Evolutionary conservation across 257 asterid species (phyloP).

Genomic region (Gynochthodes officinalis): DNA sequence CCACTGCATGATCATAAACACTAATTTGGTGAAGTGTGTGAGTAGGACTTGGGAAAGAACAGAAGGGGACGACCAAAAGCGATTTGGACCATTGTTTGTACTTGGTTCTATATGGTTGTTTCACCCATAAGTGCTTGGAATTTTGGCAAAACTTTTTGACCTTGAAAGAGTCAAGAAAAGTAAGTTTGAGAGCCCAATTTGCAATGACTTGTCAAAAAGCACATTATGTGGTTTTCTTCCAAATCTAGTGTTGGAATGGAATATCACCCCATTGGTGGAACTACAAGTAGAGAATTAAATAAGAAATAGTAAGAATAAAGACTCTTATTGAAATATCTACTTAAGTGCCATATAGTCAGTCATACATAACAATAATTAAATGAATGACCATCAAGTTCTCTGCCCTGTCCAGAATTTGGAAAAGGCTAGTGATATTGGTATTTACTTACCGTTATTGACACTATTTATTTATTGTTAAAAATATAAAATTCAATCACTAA

Average conservation of each 20-base stretch:
- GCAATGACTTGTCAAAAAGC: background rate
- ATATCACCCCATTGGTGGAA: background rate
- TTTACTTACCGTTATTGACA: too few species aligned
- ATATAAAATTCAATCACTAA: too few species aligned
- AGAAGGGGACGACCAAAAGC: background rate
- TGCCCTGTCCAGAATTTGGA: too few species aligned
- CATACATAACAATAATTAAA: too few species aligned
- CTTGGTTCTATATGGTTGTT: constrained; percentile 5
- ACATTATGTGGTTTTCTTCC: background rate
- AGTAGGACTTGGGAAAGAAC: constrained; percentile 13
- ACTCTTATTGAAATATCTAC: too few species aligned
- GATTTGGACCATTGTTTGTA: constrained; percentile 7
- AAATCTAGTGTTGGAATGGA: too few species aligned
- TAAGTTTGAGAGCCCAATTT: background rate
- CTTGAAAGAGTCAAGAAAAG: background rate
- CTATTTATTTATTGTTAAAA: too few species aligned
- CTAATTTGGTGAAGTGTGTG: background rate
- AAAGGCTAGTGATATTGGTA: too few species aligned
- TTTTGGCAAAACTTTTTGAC: constrained; percentile 6
- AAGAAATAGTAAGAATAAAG: too few species aligned
- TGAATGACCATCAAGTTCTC: too few species aligned
- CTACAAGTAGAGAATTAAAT: too few species aligned
- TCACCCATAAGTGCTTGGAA: constrained; percentile 10
- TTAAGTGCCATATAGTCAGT: too few species aligned
- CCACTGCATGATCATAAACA: background rate